phyloP scores from a whole-genome alignment of 2,329 filamentous ascomycete species.

The Fusarium temperatum region DNA sequence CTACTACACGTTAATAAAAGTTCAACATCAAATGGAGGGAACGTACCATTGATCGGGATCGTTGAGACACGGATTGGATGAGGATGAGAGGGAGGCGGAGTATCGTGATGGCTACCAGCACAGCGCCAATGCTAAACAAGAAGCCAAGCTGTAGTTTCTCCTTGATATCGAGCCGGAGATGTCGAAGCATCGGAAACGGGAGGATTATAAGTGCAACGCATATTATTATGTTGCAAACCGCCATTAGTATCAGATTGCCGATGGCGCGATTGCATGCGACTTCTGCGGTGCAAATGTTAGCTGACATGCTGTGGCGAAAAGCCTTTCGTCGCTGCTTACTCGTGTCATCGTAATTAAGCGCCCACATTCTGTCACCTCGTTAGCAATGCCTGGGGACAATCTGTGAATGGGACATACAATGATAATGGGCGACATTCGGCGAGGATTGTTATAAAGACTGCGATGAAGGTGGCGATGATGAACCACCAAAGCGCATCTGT shows the following conservation, averaged over 20 bases:
- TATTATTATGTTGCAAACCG: slow-evolving; percentile 43
- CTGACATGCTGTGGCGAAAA: neutral
- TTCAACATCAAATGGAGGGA: accelerated
- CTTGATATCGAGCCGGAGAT: slow-evolving; percentile 27
- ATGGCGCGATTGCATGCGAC: slow-evolving; percentile 38
- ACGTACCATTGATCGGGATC: slow-evolving; percentile 43
- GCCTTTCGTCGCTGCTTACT: neutral
- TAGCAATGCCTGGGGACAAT: neutral
- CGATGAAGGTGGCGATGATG: slow-evolving; percentile 41
- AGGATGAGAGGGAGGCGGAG: slow-evolving; percentile 45
- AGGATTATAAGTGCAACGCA: slow-evolving; percentile 44
- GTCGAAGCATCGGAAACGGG: slow-evolving; percentile 44
- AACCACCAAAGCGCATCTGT: slow-evolving; percentile 38
- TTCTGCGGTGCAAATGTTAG: slow-evolving; percentile 10
- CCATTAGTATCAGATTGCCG: slow-evolving; percentile 44
- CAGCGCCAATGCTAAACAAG: slow-evolving; percentile 41
- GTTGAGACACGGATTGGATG: slow-evolving; percentile 41
- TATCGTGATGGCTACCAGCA: slow-evolving; percentile 44
- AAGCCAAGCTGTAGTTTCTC: slow-evolving; percentile 37
- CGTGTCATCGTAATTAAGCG: slow-evolving; percentile 7
- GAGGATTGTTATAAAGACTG: slow-evolving; percentile 41
- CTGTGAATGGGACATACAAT: slow-evolving; percentile 15
- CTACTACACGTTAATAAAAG: slow-evolving; percentile 7
- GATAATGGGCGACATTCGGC: slow-evolving; percentile 42
- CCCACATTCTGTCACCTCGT: slow-evolving; percentile 30